Conservation (phyloP, 78 protist genomes). For the Anaeramoeba flamelloides region DNA sequence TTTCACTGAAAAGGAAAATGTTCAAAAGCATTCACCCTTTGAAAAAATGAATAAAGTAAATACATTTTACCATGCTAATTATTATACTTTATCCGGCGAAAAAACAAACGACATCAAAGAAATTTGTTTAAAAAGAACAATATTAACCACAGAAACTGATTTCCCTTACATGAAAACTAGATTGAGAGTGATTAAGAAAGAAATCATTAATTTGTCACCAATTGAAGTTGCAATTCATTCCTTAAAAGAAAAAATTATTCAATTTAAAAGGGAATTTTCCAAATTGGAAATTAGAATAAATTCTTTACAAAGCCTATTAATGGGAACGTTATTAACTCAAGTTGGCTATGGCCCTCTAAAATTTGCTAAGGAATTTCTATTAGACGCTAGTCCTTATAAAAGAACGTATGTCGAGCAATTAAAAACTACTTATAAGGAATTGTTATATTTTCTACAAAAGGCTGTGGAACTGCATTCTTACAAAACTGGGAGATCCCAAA, state of each 20-base stretch:
- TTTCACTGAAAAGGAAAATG: background rate
- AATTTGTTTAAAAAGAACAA: background rate
- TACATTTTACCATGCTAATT: background rate
- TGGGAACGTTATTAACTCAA: background rate
- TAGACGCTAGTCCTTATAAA: background rate
- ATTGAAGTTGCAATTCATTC: background rate
- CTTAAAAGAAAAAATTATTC: background rate
- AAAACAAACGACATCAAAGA: background rate
- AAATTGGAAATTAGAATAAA: background rate
- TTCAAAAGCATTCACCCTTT: background rate
- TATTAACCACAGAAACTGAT: background rate
- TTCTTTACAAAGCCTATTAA: background rate
- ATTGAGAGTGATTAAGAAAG: background rate
- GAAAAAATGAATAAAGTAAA: background rate
- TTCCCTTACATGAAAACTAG: background rate
- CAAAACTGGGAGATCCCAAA: too few species aligned
- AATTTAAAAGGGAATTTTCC: background rate
- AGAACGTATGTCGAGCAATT: too few species aligned
- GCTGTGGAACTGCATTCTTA: too few species aligned
- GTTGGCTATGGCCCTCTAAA: background rate
- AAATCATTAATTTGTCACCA: background rate
- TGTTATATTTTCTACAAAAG: too few species aligned
- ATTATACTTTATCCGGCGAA: background rate
- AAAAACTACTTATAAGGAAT: too few species aligned
- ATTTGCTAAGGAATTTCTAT: background rate